Conservation (phyloP, 331 rosid genomes). For the Spiraea crenata region DNA sequence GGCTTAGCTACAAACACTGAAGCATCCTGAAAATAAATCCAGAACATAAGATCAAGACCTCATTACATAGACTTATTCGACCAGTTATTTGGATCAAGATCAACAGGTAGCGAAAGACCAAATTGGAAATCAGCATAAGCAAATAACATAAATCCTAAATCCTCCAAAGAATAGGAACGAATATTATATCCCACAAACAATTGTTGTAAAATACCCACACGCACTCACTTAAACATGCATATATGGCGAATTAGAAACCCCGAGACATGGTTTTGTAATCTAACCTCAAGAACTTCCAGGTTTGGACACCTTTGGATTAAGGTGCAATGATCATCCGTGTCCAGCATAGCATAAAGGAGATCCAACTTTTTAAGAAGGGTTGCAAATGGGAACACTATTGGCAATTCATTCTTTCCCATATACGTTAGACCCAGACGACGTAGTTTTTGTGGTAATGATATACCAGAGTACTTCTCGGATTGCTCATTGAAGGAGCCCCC, state of each 20-base stretch:
- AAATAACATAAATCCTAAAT: background rate
- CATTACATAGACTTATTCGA: background rate
- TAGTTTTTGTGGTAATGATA: conserved; percentile 59
- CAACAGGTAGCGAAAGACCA: background rate
- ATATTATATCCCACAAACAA: background rate
- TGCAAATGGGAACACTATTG: conserved; percentile 69
- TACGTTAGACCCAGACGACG: conserved; percentile 72
- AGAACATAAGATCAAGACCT: background rate
- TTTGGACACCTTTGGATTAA: conserved; percentile 87
- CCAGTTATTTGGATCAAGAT: background rate
- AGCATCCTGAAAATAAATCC: background rate
- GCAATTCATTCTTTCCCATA: conserved; percentile 76
- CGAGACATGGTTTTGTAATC: background rate
- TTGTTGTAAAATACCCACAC: background rate
- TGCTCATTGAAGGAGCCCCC: conserved; percentile 72
- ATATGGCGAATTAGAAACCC: background rate
- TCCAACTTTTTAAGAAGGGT: conserved; percentile 69
- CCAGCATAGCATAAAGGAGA: conserved; percentile 81
- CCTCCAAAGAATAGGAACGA: background rate
- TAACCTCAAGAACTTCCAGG: conserved; percentile 85
- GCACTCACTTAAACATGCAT: conserved; percentile 5
- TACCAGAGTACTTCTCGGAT: conserved; percentile 46
- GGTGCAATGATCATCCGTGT: conserved; percentile 84
- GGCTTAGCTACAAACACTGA: background rate
- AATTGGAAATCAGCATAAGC: background rate